Percentiles rank a stretch among this genome's conserved stretches.
Conservation (phyloP, 192 early-diverging fungal genomes). For the Dimargaris verticillata region DNA sequence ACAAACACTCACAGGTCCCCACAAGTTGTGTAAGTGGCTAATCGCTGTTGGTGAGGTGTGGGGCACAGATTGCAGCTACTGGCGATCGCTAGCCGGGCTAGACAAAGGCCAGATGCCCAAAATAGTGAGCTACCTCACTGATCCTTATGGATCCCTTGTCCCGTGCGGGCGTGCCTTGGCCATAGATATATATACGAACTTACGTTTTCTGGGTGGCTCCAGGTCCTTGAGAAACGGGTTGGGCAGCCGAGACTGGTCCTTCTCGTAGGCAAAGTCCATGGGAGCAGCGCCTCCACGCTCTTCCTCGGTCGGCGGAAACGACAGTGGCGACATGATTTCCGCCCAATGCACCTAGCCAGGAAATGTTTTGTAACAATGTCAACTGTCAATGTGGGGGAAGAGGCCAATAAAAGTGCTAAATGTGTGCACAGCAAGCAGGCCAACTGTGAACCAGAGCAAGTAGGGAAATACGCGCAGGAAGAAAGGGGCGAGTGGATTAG, state of each 20-base stretch:
- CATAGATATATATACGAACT: not conserved
- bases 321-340: too few relatives aligned
- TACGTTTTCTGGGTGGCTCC: not conserved
- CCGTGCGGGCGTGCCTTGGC: not conserved
- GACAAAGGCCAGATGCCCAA: not conserved
- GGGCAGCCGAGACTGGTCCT: not conserved
- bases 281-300: too few relatives aligned
- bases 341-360: too few relatives aligned
- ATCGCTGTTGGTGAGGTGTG: not conserved
- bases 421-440: too few relatives aligned
- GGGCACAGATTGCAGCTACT: not conserved
- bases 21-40: not conserved
- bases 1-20: not conserved
- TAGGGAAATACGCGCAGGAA: too few relatives aligned
- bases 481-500: too few relatives aligned
- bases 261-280: conserved; percentile 4
- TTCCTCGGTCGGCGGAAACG: too few relatives aligned
- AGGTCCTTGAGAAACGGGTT: not conserved
- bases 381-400: too few relatives aligned
- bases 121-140: not conserved
- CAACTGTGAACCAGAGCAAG: too few relatives aligned
- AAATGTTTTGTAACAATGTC: too few relatives aligned
- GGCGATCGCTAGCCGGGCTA: not conserved
- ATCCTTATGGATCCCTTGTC: not conserved
- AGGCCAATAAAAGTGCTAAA: too few relatives aligned